phyloP scores from a whole-genome alignment of 2,329 filamentous ascomycete species.

The Ploettnerulaceae sp. region DNA sequence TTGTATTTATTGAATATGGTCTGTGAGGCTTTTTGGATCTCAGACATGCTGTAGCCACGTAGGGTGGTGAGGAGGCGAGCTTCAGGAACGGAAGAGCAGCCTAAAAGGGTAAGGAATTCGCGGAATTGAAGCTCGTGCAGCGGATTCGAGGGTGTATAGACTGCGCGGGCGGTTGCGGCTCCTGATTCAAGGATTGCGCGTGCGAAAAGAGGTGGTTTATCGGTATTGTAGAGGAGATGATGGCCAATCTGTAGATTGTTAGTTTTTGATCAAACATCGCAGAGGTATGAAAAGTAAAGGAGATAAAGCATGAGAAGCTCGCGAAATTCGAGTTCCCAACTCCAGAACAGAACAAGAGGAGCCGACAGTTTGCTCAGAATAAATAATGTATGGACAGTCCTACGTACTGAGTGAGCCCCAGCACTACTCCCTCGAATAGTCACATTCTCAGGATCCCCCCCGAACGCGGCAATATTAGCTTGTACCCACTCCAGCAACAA shows the following conservation, averaged over 20 bases:
- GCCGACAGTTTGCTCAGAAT: background rate
- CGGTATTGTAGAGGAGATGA: slow-evolving; percentile 51
- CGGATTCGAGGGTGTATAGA: slow-evolving; percentile 49
- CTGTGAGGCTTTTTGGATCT: slow-evolving; percentile 40
- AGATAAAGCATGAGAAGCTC: background rate
- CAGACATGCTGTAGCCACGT: slow-evolving; percentile 38
- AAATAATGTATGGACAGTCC: too few species aligned
- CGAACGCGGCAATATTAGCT: slow-evolving; percentile 54
- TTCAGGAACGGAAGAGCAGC: slow-evolving; percentile 40
- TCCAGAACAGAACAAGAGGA: background rate
- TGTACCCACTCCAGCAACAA: slow-evolving; percentile 55
- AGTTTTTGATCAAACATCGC: background rate
- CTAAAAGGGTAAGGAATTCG: slow-evolving; percentile 50
- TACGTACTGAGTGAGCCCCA: slow-evolving; percentile 55
- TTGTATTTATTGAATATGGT: slow-evolving; percentile 42
- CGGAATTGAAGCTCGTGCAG: slow-evolving; percentile 52
- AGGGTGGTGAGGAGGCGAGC: slow-evolving; percentile 49
- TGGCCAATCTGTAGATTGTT: slow-evolving; percentile 53
- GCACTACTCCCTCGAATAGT: slow-evolving; percentile 59
- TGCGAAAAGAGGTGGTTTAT: slow-evolving; percentile 40
- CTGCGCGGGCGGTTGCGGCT: slow-evolving; percentile 49
- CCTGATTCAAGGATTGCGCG: slow-evolving; percentile 55
- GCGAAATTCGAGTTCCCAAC: background rate
- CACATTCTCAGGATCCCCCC: slow-evolving; percentile 52
- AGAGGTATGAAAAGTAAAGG: background rate